These are phyloP conservation scores for Saccharomyces pastorianus DNA, from an alignment of 1,139 yeast genomes.

Conservation along the genomic window DNA sequence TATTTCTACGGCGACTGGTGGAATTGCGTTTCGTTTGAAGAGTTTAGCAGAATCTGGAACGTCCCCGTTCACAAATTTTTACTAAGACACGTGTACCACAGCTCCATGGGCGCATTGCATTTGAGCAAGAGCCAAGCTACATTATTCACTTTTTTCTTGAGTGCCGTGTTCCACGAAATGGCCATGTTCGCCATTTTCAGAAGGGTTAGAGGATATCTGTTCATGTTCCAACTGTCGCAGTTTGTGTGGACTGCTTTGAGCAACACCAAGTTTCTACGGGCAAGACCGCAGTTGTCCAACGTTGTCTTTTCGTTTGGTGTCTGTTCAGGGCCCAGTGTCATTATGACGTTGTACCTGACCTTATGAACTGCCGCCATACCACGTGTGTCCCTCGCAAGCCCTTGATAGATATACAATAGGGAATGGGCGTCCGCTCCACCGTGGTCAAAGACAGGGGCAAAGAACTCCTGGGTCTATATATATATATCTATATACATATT, in stretches of 20 bases:
- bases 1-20: conserved; percentile 92
- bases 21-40: conserved; percentile 86
- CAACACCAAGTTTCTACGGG: conserved; percentile 5
- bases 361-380: conserved; percentile 52
- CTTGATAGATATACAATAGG: neutral
- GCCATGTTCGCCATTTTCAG: conserved; percentile 81
- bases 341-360: conserved; percentile 25
- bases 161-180: conserved; percentile 74
- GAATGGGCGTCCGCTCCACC: neutral
- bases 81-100: conserved; percentile 82
- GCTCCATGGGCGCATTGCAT: conserved; percentile 64
- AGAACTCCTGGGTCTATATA: no score
- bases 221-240: conserved; percentile 64
- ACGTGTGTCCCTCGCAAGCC: conserved; percentile 41
- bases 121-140: conserved; percentile 59
- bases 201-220: conserved; percentile 67
- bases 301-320: conserved; percentile 82
- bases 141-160: conserved; percentile 67
- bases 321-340: conserved; percentile 77
- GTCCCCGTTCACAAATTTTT: conserved; percentile 80
- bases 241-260: conserved; percentile 36
- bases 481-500: no score
- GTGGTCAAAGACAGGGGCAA: neutral
- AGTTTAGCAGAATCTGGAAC: conserved; percentile 87
- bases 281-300: conserved; percentile 48